Evolutionary conservation across 1,284 basidiomycete genomes (phyloP).

Genomic region (Tetrapyrgos nigripes): DNA sequence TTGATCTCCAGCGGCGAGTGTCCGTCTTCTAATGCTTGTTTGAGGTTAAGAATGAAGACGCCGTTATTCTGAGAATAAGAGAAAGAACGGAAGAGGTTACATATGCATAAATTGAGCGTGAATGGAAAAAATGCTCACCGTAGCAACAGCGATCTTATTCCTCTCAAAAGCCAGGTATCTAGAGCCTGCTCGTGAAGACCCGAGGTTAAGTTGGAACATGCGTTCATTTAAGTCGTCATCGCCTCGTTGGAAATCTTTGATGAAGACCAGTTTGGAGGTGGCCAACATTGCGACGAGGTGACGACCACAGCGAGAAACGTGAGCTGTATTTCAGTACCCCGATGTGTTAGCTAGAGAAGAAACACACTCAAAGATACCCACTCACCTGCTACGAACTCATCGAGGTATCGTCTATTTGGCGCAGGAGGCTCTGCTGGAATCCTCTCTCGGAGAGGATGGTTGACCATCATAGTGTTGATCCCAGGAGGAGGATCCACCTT

Average conservation of each 20-base stretch:
- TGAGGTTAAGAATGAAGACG: conserved; percentile 46
- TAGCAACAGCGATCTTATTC: conserved; percentile 55
- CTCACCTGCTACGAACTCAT: conserved; percentile 20
- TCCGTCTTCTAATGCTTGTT: neutral
- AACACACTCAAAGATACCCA: conserved; percentile 1
- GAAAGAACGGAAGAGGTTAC: neutral
- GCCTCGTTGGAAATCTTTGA: conserved; percentile 56
- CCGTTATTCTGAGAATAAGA: conserved; percentile 47
- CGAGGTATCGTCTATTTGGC: conserved; percentile 17
- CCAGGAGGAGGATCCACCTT: conserved; percentile 18
- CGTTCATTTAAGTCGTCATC: conserved; percentile 39
- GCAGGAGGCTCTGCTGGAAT: conserved; percentile 32
- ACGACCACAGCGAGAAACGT: conserved; percentile 62
- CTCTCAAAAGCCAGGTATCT: conserved; percentile 62
- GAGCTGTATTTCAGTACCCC: conserved; percentile 56
- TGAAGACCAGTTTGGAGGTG: conserved; percentile 52
- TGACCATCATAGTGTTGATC: conserved; percentile 12
- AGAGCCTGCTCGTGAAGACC: conserved; percentile 37
- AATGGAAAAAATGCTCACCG: conserved; percentile 47
- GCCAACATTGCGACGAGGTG: conserved; percentile 57
- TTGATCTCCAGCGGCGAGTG: conserved; percentile 28
- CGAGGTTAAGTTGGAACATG: conserved; percentile 51
- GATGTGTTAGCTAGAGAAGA: conserved; percentile 8
- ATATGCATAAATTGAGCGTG: neutral
- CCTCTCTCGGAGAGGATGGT: conserved; percentile 1